Base-by-base conservation (phyloP, 352 stramenopile genomes). In the Phytophthora europaea region DNA sequence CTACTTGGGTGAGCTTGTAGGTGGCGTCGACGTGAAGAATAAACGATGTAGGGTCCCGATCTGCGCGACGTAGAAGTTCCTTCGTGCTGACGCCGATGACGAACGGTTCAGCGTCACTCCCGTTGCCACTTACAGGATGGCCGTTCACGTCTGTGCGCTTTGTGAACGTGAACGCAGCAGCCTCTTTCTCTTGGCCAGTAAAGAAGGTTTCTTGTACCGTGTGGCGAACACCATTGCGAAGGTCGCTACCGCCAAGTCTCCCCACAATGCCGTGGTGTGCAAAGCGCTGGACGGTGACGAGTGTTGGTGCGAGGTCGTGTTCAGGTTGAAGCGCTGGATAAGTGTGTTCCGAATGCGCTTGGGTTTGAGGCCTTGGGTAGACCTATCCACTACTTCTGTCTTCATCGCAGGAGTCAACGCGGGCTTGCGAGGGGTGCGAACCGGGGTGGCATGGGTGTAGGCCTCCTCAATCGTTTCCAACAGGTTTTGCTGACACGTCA, bases 11-110 rank as follows among this genome's bases (percentile, higher is more conserved):
- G 1, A 72, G 38, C 62, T 83, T 80, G 64, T 70, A 83, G 0
- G 76, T 80, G 0, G 68, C 72, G 33, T 82, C 67, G 2, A 78
- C n/a, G 31, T 82, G 75, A 20, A 81, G 34, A 3, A 73, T 63
- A 18, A 76, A 76, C 2, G 62, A 61, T 0, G 2, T 2, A 1
- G 59, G 43, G 4, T 69, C 59, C 2, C 57, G 56, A 16, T 72
- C 56, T 1, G 33, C 50, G 10, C 36, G 51, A 6, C 57, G 31
- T 4, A 74, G 38, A 15, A 74, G 55, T 20, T 63, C 65, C 31
- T 71, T 73, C 1, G 70, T 10, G 36, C 33, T 73, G 16, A 75
- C 22, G 1, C 43, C 66, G 0, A 72, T 16, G 2, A 75, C 53
- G 10, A 75, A 75, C 0, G 61, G 67, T 10, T 65, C n/a, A 1